Conservation (phyloP, 257 asterid species). For the Solanum bulbocastanum region DNA sequence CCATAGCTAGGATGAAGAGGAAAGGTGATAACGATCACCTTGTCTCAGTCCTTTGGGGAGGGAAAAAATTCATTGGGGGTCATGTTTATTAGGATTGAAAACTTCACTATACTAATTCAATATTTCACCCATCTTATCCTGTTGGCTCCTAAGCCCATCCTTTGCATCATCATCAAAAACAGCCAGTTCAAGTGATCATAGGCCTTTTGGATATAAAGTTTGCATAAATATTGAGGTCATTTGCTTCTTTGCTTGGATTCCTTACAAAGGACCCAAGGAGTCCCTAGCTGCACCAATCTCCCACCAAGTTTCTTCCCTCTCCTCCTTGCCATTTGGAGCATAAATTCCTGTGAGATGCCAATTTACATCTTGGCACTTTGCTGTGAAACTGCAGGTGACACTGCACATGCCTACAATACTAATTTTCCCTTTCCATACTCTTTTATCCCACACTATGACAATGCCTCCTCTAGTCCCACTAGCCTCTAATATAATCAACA, state of each 20-base stretch:
- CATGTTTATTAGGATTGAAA: not conserved
- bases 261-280: not conserved
- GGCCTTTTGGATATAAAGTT: not conserved
- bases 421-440: not conserved
- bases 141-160: not conserved
- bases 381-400: not conserved
- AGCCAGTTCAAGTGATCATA: not conserved
- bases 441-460: not conserved
- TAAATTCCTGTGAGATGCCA: not conserved
- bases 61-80: not conserved
- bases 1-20: not conserved
- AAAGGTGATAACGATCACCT: not conserved
- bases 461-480: not conserved
- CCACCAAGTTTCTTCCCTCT: not conserved
- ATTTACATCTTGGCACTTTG: not conserved
- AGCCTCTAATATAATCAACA: not conserved
- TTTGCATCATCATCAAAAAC: not conserved
- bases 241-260: not conserved
- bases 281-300: not conserved
- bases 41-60: not conserved
- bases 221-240: not conserved
- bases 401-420: not conserved
- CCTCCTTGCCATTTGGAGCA: not conserved
- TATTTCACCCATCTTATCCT: not conserved
- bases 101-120: not conserved